Base-by-base conservation (phyloP, 23 red algal genomes). In the Chondrus crispus region DNA sequence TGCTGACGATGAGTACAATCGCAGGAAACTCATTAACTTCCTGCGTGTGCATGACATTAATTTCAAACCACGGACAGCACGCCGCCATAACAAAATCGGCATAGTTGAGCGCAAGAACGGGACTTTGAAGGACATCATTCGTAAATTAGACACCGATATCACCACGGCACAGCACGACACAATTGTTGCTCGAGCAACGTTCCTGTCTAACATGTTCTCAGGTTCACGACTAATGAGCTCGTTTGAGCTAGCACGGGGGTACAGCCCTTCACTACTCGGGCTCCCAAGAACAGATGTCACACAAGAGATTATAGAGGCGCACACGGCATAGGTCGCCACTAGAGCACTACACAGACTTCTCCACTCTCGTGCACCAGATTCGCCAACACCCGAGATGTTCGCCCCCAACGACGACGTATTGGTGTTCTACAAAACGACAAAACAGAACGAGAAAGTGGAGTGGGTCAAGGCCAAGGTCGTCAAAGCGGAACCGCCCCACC, bases 41-140 rank as follows among this genome's bases (percentile, higher is more conserved):
- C 19, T 87, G 28, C 20, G 46, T 46, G 16, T 26, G 7, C 83
- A 87, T 74, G 68, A 58, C 33, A 87, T 74, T 33, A 11, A 46
- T 22, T 49, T 71, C 18, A 50, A 87, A 48, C 26, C 28, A 38
- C 8, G 60, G 37, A 4, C 83, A 16, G 18, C 83, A 12, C 44
- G 83, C 43, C 62, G 38, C 20, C 62, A 51, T 12, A 36, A 57
- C 16, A 87, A 87, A 51, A 87, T 63, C 36, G 60, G 60, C 13
- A 87, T 63, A 40, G 43, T 87, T 87, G 60, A 70, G 46, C 57
- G 83, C 36, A 87, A 87, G 20, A 87, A 70, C 26, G 24, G 45
- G 12, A 12, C 73, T 29, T 69, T 72, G 40, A 70, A 70, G 73
- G 37, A 33, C 10, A 53, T 72, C 19, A 24, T 87, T 29, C 22